Base-by-base conservation (phyloP, 768 basidiomycete genomes). In the Pleurotus cornucopiae region DNA sequence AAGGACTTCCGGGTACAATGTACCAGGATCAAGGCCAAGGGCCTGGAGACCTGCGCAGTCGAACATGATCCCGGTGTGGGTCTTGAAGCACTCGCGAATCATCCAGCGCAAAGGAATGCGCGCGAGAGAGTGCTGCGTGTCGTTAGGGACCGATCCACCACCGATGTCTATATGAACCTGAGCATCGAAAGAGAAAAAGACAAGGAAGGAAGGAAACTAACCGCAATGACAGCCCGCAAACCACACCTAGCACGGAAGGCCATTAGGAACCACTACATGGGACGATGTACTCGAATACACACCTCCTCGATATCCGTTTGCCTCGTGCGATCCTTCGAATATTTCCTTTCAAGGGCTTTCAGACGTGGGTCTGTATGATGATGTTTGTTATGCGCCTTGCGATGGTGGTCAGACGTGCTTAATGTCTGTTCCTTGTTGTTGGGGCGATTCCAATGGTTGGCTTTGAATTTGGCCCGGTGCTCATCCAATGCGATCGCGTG, bases 401-500 rank as follows among this genome's bases (percentile, higher is more conserved):
- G 41, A 0, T 44, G 0, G n/a, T 1, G 41, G 47, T 26, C 40
- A 37, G 58, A 62, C 4, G 66, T 56, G 2, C 73, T 70, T 3
- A 72, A 58, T 9, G 62, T 60, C 25, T 62, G 54, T 55, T 73
- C 72, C 1, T 62, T 46, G 0, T n/a, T 12, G 11, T 60, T 71
- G 1, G 71, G 75, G 20, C 70, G 64, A 57, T 78, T 74, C 77
- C 78, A 82, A 0, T 76, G 63, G 57, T 81, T 80, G 77, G 72
- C 57, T 83, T 83, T 79, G 66, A 62, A 62, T 65, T 67, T 67
- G 25, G 64, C 64, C 2, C 71, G 65, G 11, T 60, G 64, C 54
- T 75, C 85, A 47, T 87, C 84, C n/a, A 89, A 76, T 1, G 85
- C 68, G 7, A 88, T 11, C 0, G 84, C 85, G 45, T 89, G 86